Evolutionary conservation across 225 moss, liverwort and hornwort species (phyloP), one percentile per base, ranked within the genome.

Genomic region (Bryum argenteum): DNA sequence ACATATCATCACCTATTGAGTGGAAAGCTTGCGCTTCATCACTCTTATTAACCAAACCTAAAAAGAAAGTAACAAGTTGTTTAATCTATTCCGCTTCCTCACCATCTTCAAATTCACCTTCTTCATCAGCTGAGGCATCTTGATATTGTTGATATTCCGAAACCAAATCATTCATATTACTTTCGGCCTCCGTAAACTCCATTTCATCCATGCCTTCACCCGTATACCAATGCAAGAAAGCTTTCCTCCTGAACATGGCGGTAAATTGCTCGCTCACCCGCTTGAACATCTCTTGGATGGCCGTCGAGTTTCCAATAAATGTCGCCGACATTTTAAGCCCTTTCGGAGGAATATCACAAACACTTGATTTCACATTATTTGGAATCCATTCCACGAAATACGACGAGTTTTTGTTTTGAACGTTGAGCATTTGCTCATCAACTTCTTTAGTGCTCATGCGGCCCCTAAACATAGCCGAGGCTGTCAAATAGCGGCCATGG

Each of bases 321-420:
- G 82, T 82, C 2, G 82, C 82, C 43, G 78, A 85, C 85, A 85
- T 85, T 66, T 79, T 82, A 4, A 85, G 70, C 0, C 85, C 85
- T 41, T 82, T 82, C 3, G 85, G 85, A 0, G 85, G 85, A 16
- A 85, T 85, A 28, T 85, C 85, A 6, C 85, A 85, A 14, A 82
- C 85, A 43, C 81, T 82, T 9, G 85, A 85, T 61, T 85, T 82
- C 75, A 85, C 85, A 47, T 85, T 85, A n/a, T 85, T 85, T 0
- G 85, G 85, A 20, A 85, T 85, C 85, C 85, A 85, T 63, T 85
- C 85, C 44, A 85, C 85, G 51, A 85, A 85, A 47, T 85, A 85
- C 0, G 85, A 85, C 0, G 85, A 85, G 58, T 85, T 85, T 58
- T 85, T 85, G 54, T 82, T 85, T 66, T 85, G 85, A 17, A 85